phyloP scores from a whole-genome alignment of 2,329 filamentous ascomycete genomes.

The Pseudopyrenochaeta lycopersici region DNA sequence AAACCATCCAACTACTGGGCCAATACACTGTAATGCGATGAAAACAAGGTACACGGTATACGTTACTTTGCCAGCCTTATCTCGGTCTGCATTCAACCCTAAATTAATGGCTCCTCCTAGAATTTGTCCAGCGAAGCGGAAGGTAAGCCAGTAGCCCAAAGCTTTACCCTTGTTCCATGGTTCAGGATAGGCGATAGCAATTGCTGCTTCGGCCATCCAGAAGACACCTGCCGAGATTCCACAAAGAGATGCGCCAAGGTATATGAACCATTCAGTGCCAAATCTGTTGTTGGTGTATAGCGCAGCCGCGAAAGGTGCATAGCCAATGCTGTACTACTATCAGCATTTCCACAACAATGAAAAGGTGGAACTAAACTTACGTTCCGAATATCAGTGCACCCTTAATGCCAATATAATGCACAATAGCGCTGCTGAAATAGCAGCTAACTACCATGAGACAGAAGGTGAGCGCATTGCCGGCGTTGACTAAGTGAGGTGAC shows the following conservation, averaged over 20 bases:
- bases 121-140: slow-evolving; percentile 71
- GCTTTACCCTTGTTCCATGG: slow-evolving; percentile 58
- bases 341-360: background rate
- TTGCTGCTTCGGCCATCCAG: slow-evolving; percentile 79
- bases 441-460: slow-evolving; percentile 77
- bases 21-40: slow-evolving; percentile 73
- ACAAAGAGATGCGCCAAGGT: slow-evolving; percentile 74
- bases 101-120: slow-evolving; percentile 77
- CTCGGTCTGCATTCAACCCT: slow-evolving; percentile 67
- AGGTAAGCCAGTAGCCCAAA: slow-evolving; percentile 74
- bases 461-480: slow-evolving; percentile 76
- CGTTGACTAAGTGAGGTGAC: slow-evolving; percentile 72
- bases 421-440: slow-evolving; percentile 70
- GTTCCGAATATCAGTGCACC: slow-evolving; percentile 76
- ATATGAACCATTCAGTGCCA: slow-evolving; percentile 72
- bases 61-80: slow-evolving; percentile 70
- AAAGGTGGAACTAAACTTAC: slow-evolving; percentile 41
- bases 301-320: slow-evolving; percentile 75
- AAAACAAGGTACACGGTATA: slow-evolving; percentile 76
- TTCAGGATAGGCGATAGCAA: slow-evolving; percentile 76
- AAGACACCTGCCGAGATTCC: slow-evolving; percentile 77
- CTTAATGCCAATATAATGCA: slow-evolving; percentile 75
- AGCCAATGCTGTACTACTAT: slow-evolving; percentile 63
- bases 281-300: slow-evolving; percentile 75
- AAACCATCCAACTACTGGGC: slow-evolving; percentile 70